Evolutionary conservation across 1,139 yeast species (phyloP), one percentile per base, ranked within the genome.

Genomic region (Sugiyamaella paludigena): DNA sequence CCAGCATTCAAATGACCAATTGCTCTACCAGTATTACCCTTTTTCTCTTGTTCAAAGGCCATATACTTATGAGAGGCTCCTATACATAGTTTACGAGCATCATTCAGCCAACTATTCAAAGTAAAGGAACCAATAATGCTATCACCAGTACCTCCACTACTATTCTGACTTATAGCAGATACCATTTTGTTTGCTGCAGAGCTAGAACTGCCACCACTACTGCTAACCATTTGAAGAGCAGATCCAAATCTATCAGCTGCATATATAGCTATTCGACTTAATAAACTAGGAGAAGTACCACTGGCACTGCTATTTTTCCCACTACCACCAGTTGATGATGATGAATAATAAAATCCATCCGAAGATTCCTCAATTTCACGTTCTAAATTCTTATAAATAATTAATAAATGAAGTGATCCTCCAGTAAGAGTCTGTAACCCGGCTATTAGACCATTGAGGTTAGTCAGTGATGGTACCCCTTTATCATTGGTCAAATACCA

Each of bases 241-340:
- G 65, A 51, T 3, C 62, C 58, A 39, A 64, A 65, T 53, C 62
- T 62, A 29, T 66, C 70, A 24, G 60, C 57, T 0, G 70, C 69
- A 49, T 50, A 66, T n/a, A 68, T 61, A 2, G 71, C 62, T 1
- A 67, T 61, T 9, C 72, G 57, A 12, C 61, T 50, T 43, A 66
- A 58, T 11, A 68, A 56, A 1, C 63, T 53, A 8, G 65, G 58
- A 5, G 68, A 61, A 1, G 59, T 53, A 12, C 50, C 37, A 29
- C 57, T 19, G 44, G 57, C 10, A 15, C 37, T 8, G 24, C 24
- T 19, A 19, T 19, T 19, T 19, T 19, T 11, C 3, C 38, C 12
- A 13, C 7, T n/a, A 24, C n/a, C 12, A 11, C n/a, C n/a, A n/a
- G n/a, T n/a, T 2, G 37, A 29, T 10, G 39, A 35, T 8, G 37